Base-by-base conservation (phyloP, 1,284 basidiomycete species). In the Mycosarcoma mackinlayi region DNA sequence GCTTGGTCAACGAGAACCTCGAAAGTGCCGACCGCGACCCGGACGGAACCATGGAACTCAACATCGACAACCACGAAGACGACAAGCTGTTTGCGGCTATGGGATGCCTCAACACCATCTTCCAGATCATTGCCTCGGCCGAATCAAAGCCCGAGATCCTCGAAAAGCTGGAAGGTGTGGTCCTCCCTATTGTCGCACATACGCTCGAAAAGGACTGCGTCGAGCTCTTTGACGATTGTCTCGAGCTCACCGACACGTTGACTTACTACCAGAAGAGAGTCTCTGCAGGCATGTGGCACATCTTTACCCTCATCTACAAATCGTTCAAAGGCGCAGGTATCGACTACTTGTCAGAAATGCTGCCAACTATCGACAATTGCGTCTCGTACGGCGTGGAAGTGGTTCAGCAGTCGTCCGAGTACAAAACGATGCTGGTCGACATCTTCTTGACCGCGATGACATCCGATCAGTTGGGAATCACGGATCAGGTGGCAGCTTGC, bases 311-410 rank as follows among this genome's bases (percentile, higher is more conserved):
- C 48, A 92, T 91, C 1, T 93, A 92, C 84, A 87, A 87, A 61
- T 85, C 91, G n/a, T 92, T 94, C 88, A 93, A 92, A 83, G 85
- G 87, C 5, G 89, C 91, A 33, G 92, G 91, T 13, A 85, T 92
- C 38, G 92, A 94, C 84, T 94, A 92, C 86, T 56, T 75, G n/a
- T 62, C 69, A 75, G 93, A 95, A 82, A 94, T 94, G 92, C 86
- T 93, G 39, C 91, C 92, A 8, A 89, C 91, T 3, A 84, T 95
- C 54, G 92, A 94, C 85, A 95, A 95, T 85, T 92, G 93, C 82
- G 86, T 95, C 50, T 92, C 91, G 13, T 94, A 89, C 79, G 93
- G 93, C 10, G 86, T 88, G 18, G 90, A 92, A 13, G 85, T 88
- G 13, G 89, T 95, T 83, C 89, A 89, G 76, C 79, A 87, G 30